These are phyloP conservation scores for Volvox africanus DNA, from an alignment of 139 green algal genomes.

Conservation along the genomic window DNA sequence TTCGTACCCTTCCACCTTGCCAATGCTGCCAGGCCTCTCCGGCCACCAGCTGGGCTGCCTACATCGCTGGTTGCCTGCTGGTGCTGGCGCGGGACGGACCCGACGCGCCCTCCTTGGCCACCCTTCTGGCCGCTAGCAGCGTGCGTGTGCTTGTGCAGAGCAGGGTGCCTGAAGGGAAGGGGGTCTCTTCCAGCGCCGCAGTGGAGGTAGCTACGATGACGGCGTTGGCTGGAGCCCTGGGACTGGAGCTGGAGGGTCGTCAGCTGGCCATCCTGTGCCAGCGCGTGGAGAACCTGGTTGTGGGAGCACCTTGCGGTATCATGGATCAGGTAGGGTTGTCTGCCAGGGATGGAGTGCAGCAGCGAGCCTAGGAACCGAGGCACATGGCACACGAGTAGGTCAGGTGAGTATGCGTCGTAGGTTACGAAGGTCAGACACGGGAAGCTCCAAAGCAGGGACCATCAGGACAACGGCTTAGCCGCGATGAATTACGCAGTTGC, in stretches of 20 bases:
- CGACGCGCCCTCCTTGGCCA: neutral
- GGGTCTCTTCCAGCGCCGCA: conserved; percentile 91
- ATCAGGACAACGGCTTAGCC: too few species aligned
- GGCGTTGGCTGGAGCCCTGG: conserved; percentile 75
- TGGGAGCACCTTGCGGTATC: conserved; percentile 94
- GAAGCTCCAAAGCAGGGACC: too few species aligned
- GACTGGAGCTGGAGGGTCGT: conserved; percentile 41
- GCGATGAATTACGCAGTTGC: too few species aligned
- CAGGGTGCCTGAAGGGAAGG: conserved; percentile 93
- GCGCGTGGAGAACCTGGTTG: conserved; percentile 92
- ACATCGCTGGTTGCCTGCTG: conserved; percentile 89
- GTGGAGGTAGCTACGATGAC: conserved; percentile 93
- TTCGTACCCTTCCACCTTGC: too few species aligned
- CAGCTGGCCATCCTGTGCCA: conserved; percentile 89
- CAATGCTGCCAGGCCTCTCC: conserved; percentile 40
- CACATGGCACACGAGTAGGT: too few species aligned
- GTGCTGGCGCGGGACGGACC: conserved; percentile 84
- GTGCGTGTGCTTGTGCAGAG: conserved; percentile 50
- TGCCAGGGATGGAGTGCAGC: conserved; percentile 25
- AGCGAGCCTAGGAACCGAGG: conserved; percentile 87
- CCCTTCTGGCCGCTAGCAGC: conserved; percentile 6
- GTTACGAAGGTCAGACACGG: too few species aligned
- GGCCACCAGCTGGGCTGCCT: conserved; percentile 85
- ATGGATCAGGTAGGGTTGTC: conserved; percentile 86
- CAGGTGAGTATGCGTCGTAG: too few species aligned